Evolutionary conservation across 78 protist genomes (phyloP).

Genomic region (Tieghemostelium lacteum): DNA sequence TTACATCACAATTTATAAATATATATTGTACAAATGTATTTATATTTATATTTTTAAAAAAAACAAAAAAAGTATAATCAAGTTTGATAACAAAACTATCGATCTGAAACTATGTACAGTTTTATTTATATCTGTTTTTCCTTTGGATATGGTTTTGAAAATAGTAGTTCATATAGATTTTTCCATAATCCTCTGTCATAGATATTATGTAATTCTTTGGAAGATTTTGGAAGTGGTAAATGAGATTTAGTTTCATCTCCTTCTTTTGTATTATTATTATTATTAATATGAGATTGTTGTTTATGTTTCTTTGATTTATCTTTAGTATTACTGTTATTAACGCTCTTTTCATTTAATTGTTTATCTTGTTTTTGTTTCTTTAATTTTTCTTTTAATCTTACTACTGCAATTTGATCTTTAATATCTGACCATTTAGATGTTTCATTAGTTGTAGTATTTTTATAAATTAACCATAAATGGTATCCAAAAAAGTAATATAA

Average conservation of each 20-base stretch:
- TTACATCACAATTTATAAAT: too few relatives aligned
- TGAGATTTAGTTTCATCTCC: neutral
- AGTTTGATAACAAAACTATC: too few relatives aligned
- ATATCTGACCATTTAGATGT: constrained; percentile 66
- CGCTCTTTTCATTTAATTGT: neutral
- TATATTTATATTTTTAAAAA: too few relatives aligned
- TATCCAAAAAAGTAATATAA: constrained; percentile 51
- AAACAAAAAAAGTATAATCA: too few relatives aligned
- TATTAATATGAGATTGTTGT: neutral
- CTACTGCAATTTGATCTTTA: constrained; percentile 44
- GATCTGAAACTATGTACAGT: too few relatives aligned
- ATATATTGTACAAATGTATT: too few relatives aligned
- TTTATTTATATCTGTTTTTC: too few relatives aligned
- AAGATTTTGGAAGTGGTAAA: constrained; percentile 46
- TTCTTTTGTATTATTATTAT: neutral
- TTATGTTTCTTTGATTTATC: neutral
- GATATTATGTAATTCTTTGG: constrained; percentile 48
- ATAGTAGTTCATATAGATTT: constrained; percentile 31
- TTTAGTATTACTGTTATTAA: neutral
- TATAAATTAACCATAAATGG: constrained; percentile 47
- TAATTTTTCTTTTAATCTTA: constrained; percentile 20
- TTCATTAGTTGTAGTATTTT: constrained; percentile 64
- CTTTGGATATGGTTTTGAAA: constrained; percentile 2
- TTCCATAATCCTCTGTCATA: neutral
- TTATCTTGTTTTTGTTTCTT: neutral